Percentiles rank a stretch among this genome's conserved stretches.
Conservation (phyloP, 2,329 filamentous ascomycete species). For the Pyrenochaeta sp. region DNA sequence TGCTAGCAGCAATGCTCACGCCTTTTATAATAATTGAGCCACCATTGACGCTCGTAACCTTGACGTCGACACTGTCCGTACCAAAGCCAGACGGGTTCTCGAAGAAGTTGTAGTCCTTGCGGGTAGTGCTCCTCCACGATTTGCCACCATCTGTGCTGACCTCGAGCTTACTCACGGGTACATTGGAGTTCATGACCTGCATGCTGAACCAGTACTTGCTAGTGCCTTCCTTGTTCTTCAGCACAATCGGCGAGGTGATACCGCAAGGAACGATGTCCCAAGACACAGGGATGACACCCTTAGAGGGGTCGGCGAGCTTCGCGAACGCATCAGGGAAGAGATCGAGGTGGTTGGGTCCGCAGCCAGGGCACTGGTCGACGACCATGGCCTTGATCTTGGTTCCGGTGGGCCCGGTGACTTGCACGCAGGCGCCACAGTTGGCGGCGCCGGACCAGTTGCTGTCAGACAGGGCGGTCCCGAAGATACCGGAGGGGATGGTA, state of each 20-base stretch:
- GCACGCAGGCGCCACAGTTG: constrained; percentile 69
- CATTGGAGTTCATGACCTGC: constrained; percentile 71
- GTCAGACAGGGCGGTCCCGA: constrained; percentile 69
- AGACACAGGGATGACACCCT: constrained; percentile 59
- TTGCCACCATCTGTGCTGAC: constrained; percentile 68
- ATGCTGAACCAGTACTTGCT: constrained; percentile 66
- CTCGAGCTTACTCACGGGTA: constrained; percentile 64
- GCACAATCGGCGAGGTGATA: constrained; percentile 58
- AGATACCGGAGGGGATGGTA: constrained; percentile 66
- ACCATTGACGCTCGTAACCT: constrained; percentile 64
- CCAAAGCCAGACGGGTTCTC: constrained; percentile 67
- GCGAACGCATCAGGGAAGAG: constrained; percentile 63
- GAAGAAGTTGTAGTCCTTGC: constrained; percentile 66
- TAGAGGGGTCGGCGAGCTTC: constrained; percentile 54
- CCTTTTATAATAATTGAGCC: constrained; percentile 60
- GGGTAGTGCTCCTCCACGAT: constrained; percentile 65
- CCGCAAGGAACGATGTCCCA: constrained; percentile 63
- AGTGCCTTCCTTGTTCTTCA: constrained; percentile 64
- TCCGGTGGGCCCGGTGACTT: constrained; percentile 65
- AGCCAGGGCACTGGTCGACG: constrained; percentile 66
- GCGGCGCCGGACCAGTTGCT: constrained; percentile 64
- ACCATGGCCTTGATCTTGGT: constrained; percentile 71
- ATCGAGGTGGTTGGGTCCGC: constrained; percentile 63
- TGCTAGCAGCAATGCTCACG: constrained; percentile 54
- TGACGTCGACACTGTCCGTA: constrained; percentile 62